phyloP scores from a whole-genome alignment of 208 protist genomes.

The Trypanosoma avium region DNA sequence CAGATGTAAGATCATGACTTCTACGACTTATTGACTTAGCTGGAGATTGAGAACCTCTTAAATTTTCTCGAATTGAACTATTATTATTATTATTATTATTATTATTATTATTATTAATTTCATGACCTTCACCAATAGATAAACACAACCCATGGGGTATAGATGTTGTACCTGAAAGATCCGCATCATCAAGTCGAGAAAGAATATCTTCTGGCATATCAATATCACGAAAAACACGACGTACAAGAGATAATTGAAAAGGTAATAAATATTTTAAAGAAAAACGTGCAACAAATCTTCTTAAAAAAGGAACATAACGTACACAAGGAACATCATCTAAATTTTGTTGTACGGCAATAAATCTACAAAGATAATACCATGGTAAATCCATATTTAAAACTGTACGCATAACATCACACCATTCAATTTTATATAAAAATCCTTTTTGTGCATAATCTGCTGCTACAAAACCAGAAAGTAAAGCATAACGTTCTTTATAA shows the following conservation, averaged over 20 bases:
- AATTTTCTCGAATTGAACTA: no score
- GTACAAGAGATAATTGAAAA: slow-evolving; percentile 47
- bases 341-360: slow-evolving; percentile 48
- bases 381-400: slow-evolving; percentile 75
- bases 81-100: no score
- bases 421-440: slow-evolving; percentile 85
- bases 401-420: slow-evolving; percentile 70
- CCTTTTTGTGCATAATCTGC: slow-evolving; percentile 67
- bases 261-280: slow-evolving; percentile 39
- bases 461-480: slow-evolving; percentile 72
- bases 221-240: slow-evolving; percentile 49
- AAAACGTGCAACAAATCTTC: slow-evolving; percentile 58
- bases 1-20: no score
- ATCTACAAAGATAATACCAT: slow-evolving; percentile 86
- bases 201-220: slow-evolving; percentile 73
- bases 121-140: no score
- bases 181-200: not conserved
- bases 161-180: not conserved
- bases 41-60: no score
- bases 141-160: not conserved
- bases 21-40: no score
- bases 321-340: slow-evolving; percentile 66
- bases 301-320: slow-evolving; percentile 80
- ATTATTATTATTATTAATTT: no score
- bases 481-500: slow-evolving; percentile 69